Evolutionary conservation across 2,329 filamentous ascomycete genomes (phyloP).

Genomic region (Fusarium irregulare): DNA sequence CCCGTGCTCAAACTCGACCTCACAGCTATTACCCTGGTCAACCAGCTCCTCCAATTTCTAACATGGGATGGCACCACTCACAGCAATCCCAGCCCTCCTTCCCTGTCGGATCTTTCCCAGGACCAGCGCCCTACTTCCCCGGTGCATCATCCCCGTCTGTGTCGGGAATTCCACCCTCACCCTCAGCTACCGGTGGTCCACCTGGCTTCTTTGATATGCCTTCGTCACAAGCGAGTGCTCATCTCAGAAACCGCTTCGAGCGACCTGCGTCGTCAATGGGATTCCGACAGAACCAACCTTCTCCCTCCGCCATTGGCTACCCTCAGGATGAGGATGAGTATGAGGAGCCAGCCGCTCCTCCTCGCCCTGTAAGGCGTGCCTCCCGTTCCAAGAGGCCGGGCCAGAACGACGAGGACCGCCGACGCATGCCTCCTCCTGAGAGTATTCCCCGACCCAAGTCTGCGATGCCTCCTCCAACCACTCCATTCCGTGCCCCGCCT

Average conservation of each 20-base stretch:
- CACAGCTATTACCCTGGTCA: conserved; percentile 54
- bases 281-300: conserved; percentile 47
- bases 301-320: conserved; percentile 49
- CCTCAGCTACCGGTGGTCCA: conserved; percentile 46
- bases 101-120: conserved; percentile 49
- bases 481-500: conserved; percentile 47
- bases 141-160: conserved; percentile 44
- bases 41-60: conserved; percentile 41
- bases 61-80: conserved; percentile 46
- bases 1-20: conserved; percentile 50
- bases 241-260: conserved; percentile 52
- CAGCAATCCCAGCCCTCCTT: conserved; percentile 41
- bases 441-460: conserved; percentile 53
- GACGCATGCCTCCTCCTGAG: conserved; percentile 62
- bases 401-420: conserved; percentile 56
- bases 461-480: conserved; percentile 45
- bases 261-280: conserved; percentile 57
- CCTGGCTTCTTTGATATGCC: conserved; percentile 50
- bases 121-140: conserved; percentile 45
- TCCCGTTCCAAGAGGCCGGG: conserved; percentile 55
- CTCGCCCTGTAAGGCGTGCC: conserved; percentile 53
- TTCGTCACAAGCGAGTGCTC: conserved; percentile 44
- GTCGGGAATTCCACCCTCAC: conserved; percentile 45
- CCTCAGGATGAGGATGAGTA: conserved; percentile 57
- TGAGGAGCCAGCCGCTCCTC: conserved; percentile 52